A percentile compares a stretch with the other conserved stretches of the same genome.
These are phyloP conservation scores for Tephrocybe sp. DNA, from an alignment of 768 basidiomycete genomes.

Conservation along the genomic window DNA sequence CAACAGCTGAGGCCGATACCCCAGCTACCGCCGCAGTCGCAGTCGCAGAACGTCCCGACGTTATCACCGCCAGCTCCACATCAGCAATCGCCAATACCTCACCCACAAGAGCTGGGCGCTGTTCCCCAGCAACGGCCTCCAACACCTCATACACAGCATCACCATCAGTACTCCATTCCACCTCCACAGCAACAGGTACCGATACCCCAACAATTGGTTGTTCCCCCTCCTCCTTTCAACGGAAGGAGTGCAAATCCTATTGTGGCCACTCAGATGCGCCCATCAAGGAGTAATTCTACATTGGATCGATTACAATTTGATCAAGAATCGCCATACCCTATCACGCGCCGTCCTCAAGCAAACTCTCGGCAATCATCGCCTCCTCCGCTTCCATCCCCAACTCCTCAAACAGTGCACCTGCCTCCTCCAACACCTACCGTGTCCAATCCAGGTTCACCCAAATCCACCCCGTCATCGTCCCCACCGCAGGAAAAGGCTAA, in stretches of 20 bases:
- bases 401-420: conserved; percentile 4
- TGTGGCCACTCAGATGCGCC: conserved; percentile 40
- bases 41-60: not conserved
- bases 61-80: conserved; percentile 3
- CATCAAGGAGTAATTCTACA: conserved; percentile 27
- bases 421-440: conserved; percentile 17
- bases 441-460: conserved; percentile 8
- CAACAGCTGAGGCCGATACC: not conserved
- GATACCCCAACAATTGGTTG: conserved; percentile 12
- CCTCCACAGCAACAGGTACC: conserved; percentile 4
- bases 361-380: conserved; percentile 23
- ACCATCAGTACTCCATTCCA: not conserved
- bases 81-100: conserved; percentile 1
- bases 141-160: not conserved
- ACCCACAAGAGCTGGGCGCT: not conserved
- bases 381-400: conserved; percentile 32
- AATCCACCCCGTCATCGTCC: conserved; percentile 25
- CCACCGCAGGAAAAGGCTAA: conserved; percentile 37
- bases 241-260: conserved; percentile 29
- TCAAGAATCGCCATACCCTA: conserved; percentile 72
- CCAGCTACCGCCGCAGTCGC: not conserved
- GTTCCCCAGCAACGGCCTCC: conserved; percentile 3
- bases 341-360: conserved; percentile 29
- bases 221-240: conserved; percentile 14
- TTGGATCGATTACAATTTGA: conserved; percentile 64